A percentile compares a stretch with the other conserved stretches of the same genome.
Evolutionary conservation across 805 yeast genomes (phyloP).

Genomic region (Saturnispora diversa): DNA sequence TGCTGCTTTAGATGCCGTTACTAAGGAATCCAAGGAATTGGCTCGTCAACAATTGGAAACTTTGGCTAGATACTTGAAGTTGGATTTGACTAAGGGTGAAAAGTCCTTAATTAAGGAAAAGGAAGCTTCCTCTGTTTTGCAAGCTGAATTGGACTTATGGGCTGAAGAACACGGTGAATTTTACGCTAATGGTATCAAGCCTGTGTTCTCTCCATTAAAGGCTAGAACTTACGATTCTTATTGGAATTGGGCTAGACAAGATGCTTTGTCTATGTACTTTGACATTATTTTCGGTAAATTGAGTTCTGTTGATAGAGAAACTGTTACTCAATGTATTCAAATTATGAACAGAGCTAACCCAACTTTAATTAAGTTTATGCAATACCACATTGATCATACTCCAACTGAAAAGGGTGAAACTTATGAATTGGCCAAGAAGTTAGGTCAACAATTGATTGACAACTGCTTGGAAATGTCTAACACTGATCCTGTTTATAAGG

Average conservation of each 20-base stretch:
- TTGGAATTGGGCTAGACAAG: constrained; percentile 99
- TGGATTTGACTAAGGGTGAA: constrained; percentile 87
- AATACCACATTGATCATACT: constrained; percentile 77
- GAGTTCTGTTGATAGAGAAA: constrained; percentile 88
- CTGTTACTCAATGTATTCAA: constrained; percentile 91
- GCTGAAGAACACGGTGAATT: constrained; percentile 86
- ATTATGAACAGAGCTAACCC: constrained; percentile 97
- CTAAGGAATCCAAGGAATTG: constrained; percentile 59
- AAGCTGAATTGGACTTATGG: constrained; percentile 87
- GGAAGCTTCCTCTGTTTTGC: constrained; percentile 75
- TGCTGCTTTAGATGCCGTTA: constrained; percentile 83
- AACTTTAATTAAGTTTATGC: constrained; percentile 91
- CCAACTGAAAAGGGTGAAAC: constrained; percentile 87
- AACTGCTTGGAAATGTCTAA: constrained; percentile 81
- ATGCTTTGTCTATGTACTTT: constrained; percentile 84
- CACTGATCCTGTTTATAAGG: constrained; percentile 89
- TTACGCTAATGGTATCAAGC: constrained; percentile 85
- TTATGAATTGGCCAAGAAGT: constrained; percentile 77
- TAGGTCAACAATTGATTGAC: constrained; percentile 91
- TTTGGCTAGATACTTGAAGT: constrained; percentile 87
- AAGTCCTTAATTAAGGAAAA: constrained; percentile 76
- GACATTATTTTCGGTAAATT: constrained; percentile 93
- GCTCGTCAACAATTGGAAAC: constrained; percentile 84
- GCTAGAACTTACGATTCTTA: constrained; percentile 95
- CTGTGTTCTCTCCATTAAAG: constrained; percentile 83